These are phyloP conservation scores for Citrus glauca DNA, from an alignment of 345 rosid genomes.

Conservation along the genomic window DNA sequence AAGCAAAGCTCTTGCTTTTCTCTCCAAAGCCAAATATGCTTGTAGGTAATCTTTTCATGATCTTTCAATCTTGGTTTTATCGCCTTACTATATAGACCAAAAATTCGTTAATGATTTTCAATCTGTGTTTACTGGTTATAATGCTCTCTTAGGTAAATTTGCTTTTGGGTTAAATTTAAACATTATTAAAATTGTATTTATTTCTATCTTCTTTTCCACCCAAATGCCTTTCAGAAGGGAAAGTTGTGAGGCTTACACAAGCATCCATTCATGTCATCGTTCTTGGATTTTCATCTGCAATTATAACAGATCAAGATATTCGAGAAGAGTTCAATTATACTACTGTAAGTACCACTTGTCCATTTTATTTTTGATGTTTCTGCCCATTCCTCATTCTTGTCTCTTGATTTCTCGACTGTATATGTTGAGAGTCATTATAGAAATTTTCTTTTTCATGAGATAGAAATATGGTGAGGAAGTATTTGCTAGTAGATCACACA, in stretches of 20 bases:
- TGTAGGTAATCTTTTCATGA: slow-evolving; percentile 39
- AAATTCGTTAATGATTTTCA: not conserved
- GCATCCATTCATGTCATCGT: slow-evolving; percentile 71
- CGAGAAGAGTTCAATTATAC: slow-evolving; percentile 65
- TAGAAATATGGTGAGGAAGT: slow-evolving; percentile 55
- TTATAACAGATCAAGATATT: slow-evolving; percentile 53
- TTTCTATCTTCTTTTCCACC: not conserved
- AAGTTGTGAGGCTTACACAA: slow-evolving; percentile 57
- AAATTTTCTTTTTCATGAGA: not conserved
- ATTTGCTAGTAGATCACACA: slow-evolving; percentile 54
- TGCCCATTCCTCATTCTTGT: not conserved
- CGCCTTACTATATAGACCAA: no score
- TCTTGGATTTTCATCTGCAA: slow-evolving; percentile 85
- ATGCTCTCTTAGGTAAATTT: not conserved
- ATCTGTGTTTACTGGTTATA: not conserved
- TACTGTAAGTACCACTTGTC: slow-evolving; percentile 29
- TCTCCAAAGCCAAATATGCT: slow-evolving; percentile 71
- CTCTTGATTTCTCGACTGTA: not conserved
- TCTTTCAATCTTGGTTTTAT: slow-evolving; percentile 2
- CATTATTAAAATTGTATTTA: not conserved
- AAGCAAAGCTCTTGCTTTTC: slow-evolving; percentile 60
- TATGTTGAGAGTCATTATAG: not conserved
- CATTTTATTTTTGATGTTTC: not conserved
- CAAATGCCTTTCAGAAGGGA: slow-evolving; percentile 52
- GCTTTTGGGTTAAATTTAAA: not conserved